Conservation (phyloP, 2,329 filamentous ascomycete species). For the Penicillium sp. region DNA sequence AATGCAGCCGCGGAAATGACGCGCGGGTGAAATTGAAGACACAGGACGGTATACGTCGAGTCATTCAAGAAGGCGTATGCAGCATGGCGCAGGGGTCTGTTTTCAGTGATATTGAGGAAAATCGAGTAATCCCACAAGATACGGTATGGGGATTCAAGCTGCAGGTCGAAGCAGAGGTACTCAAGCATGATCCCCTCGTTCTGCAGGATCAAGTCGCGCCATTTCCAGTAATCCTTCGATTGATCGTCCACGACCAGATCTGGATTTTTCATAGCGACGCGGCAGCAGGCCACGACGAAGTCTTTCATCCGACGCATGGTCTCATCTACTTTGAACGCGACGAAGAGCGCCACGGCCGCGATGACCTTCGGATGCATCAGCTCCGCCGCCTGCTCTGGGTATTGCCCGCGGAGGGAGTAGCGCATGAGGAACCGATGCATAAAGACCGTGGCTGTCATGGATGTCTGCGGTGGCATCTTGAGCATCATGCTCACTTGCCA, state of each 20-base stretch:
- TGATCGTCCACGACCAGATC: slow-evolving; percentile 90
- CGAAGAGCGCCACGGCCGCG: slow-evolving; percentile 82
- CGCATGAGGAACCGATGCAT: slow-evolving; percentile 97
- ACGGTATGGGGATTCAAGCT: slow-evolving; percentile 81
- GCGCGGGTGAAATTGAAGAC: slow-evolving; percentile 69
- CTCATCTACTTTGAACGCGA: slow-evolving; percentile 96
- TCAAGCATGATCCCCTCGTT: slow-evolving; percentile 93
- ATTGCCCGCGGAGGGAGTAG: slow-evolving; percentile 62
- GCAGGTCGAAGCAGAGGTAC: slow-evolving; percentile 85
- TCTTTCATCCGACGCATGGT: slow-evolving; percentile 95
- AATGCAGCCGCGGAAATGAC: slow-evolving; percentile 80
- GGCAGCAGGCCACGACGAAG: slow-evolving; percentile 85
- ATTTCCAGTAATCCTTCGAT: slow-evolving; percentile 96
- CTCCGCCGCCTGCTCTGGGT: slow-evolving; percentile 58
- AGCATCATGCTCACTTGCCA: slow-evolving; percentile 68
- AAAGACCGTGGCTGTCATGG: slow-evolving; percentile 88
- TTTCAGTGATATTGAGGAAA: slow-evolving; percentile 66
- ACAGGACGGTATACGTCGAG: slow-evolving; percentile 74
- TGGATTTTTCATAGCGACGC: slow-evolving; percentile 89
- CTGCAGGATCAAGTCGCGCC: slow-evolving; percentile 87
- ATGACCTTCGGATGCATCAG: slow-evolving; percentile 84
- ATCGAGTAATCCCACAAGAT: slow-evolving; percentile 75
- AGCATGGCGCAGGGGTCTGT: slow-evolving; percentile 74
- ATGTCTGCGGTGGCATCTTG: slow-evolving; percentile 47
- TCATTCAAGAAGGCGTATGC: slow-evolving; percentile 95